Evolutionary conservation across 768 basidiomycete species (phyloP).

Genomic region (Megacollybia marginata): DNA sequence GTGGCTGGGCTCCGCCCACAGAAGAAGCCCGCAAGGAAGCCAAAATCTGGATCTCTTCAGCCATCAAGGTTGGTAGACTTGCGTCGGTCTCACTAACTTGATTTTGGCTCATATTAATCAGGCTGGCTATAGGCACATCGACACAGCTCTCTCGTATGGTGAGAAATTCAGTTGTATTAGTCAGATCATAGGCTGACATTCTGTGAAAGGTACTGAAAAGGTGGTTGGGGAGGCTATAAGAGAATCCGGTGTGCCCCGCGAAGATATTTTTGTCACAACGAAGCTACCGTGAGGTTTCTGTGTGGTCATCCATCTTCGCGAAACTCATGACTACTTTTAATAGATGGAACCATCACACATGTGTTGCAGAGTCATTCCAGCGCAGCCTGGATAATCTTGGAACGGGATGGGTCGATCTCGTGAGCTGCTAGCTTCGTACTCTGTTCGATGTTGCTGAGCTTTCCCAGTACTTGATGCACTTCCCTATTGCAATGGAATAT

Average conservation of each 20-base stretch:
- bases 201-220: constrained; percentile 33
- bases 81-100: neutral
- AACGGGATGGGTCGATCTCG: neutral
- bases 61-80: neutral
- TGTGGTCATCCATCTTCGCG: neutral
- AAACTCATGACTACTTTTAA: neutral
- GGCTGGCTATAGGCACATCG: constrained; percentile 7
- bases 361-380: neutral
- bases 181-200: neutral
- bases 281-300: constrained; percentile 30
- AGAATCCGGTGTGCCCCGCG: constrained; percentile 36
- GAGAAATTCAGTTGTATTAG: constrained; percentile 1
- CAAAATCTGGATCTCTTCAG: neutral
- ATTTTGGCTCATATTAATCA: neutral
- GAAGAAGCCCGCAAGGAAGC: neutral
- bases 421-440: no score
- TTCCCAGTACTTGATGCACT: constrained; percentile 45
- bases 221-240: constrained; percentile 37
- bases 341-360: neutral
- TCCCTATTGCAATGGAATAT: constrained; percentile 32
- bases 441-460: neutral
- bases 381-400: neutral
- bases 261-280: constrained; percentile 41
- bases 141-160: constrained; percentile 2
- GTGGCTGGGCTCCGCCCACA: neutral